Base-by-base conservation (phyloP, 805 yeast species). In the Hyphopichia homilentoma region DNA sequence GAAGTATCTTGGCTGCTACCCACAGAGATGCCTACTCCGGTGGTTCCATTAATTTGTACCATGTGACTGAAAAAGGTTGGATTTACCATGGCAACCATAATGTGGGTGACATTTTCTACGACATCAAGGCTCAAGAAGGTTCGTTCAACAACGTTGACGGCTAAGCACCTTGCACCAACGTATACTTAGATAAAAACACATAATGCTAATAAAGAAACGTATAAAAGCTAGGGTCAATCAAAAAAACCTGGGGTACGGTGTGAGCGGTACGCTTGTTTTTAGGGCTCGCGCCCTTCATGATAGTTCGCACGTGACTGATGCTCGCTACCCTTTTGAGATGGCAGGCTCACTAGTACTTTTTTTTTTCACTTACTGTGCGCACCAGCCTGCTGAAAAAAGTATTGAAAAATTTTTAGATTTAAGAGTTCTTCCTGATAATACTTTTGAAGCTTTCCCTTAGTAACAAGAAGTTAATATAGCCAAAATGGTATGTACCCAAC, bases 1-100 rank as follows among this genome's bases (percentile, higher is more conserved):
- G 98, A 62, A 82, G 95, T 28, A 93, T 93, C 50, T 72, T 93
- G 48, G 98, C 97, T 27, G 98, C 98, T 30, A 84, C 97, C 20
- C 98, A 93, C 58, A 84, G 98, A 75, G 98, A 93, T 61, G 98
- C 97, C 5, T 93, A 71, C 63, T 87, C 96, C 37, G 98, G 98
- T 72, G 97, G 97, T 47, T 85, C 96, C 2, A 79, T 90, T 44
- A 93, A 93, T 59, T 68, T 93, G 50, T 93, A 80, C 60, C 97
- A 93, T 57, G 90, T 93, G 38, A 82, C 93, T 19, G 96, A 88
- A 64, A 57, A 76, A 32, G 98, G 98, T 31, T 93, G 98, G 98
- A 75, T 75, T 22, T 93, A 77, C 68, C 97, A 93, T 55, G 98
- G 98, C 44, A 93, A 93, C 60, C 81, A 81, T 63, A 89, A 89